Conservation (phyloP, 768 basidiomycete species). For the Lactifluus pinguis region DNA sequence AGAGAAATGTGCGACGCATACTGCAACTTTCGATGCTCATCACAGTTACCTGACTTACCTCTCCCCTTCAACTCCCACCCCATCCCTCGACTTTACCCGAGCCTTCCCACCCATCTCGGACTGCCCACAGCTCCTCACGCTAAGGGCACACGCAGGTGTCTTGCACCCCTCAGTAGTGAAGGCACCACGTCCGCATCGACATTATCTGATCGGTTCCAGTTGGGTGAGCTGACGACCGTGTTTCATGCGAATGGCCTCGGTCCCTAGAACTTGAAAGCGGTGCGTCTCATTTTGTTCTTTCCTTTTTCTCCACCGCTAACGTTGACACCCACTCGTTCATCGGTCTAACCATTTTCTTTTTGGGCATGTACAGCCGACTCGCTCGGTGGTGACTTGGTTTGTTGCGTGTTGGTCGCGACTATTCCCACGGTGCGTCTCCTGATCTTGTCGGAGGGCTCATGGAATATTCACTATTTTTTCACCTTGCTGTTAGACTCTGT, state of each 20-base stretch:
- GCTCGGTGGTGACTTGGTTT: constrained; percentile 74
- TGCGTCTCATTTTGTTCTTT: constrained; percentile 26
- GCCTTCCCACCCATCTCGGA: not conserved
- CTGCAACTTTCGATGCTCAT: too few relatives aligned
- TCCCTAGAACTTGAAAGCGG: constrained; percentile 51
- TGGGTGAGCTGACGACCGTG: constrained; percentile 82
- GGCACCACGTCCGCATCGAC: constrained; percentile 34
- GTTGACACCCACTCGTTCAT: constrained; percentile 48
- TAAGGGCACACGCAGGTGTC: constrained; percentile 63
- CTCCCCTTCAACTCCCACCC: too few relatives aligned
- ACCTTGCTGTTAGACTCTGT: too few relatives aligned
- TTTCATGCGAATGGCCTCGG: constrained; percentile 75
- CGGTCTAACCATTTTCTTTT: not conserved
- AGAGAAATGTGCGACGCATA: too few relatives aligned
- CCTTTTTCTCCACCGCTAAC: constrained; percentile 19
- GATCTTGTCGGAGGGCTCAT: too few relatives aligned
- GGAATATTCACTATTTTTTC: too few relatives aligned
- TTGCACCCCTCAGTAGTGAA: constrained; percentile 41
- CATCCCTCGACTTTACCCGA: too few relatives aligned
- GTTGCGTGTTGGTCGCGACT: constrained; percentile 74
- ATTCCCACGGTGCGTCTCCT: constrained; percentile 38
- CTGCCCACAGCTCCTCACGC: constrained; percentile 52
- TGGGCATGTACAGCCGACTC: constrained; percentile 52
- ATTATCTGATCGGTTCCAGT: constrained; percentile 79
- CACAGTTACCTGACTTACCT: too few relatives aligned